These are phyloP conservation scores for Plasmodium yoelii DNA, from an alignment of 169 alveolate species.

Conservation along the genomic window DNA sequence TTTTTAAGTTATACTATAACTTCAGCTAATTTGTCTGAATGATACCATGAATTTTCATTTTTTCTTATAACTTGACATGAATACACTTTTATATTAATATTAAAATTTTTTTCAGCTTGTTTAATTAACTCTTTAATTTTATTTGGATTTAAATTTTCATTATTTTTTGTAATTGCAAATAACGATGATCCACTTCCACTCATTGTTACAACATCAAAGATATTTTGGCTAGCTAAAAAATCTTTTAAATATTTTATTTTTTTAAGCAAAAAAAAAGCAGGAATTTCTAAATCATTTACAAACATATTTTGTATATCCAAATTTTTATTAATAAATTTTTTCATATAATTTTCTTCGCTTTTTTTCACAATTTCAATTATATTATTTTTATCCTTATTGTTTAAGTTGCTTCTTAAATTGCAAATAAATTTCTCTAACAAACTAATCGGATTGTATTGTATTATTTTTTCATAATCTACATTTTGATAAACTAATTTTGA, in stretches of 20 bases:
- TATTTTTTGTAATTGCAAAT: slow-evolving; percentile 55
- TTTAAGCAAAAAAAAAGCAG: slow-evolving; percentile 41
- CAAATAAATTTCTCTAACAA: slow-evolving; percentile 31
- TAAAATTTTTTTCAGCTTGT: slow-evolving; percentile 18
- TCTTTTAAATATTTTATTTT: slow-evolving; percentile 42
- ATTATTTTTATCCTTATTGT: not conserved
- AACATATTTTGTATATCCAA: slow-evolving; percentile 17
- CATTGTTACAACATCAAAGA: slow-evolving; percentile 66
- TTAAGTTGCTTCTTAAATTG: not conserved
- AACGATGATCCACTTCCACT: slow-evolving; percentile 73
- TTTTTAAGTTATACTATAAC: not conserved
- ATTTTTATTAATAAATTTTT: slow-evolving; percentile 11
- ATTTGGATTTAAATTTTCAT: slow-evolving; percentile 15
- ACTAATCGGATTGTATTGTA: slow-evolving; percentile 50
- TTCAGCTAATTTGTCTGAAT: slow-evolving; percentile 27
- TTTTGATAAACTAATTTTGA: slow-evolving; percentile 46
- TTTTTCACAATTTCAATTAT: slow-evolving; percentile 21
- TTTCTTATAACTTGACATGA: slow-evolving; percentile 31
- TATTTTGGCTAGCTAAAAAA: slow-evolving; percentile 14
- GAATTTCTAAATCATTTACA: slow-evolving; percentile 54
- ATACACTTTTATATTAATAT: slow-evolving; percentile 32
- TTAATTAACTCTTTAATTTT: slow-evolving; percentile 41
- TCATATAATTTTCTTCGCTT: slow-evolving; percentile 20
- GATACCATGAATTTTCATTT: slow-evolving; percentile 26
- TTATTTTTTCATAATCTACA: slow-evolving; percentile 49